Base-by-base conservation (phyloP, 1,284 basidiomycete genomes). In the Moniliella sp. region DNA sequence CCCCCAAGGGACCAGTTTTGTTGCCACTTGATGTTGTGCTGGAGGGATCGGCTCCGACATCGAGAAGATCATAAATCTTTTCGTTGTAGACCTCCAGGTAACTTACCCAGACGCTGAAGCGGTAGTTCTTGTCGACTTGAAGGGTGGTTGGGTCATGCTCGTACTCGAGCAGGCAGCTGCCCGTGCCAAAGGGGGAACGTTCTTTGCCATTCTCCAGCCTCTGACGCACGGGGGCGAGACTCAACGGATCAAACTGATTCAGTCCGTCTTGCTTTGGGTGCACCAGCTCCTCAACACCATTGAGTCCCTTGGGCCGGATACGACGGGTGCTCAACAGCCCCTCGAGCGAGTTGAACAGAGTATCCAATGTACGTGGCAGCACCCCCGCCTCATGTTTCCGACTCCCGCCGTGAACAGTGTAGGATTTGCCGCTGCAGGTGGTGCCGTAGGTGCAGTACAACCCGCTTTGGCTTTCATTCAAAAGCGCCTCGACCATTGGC, bases 81-180 rank as follows among this genome's bases (percentile, higher is more conserved):
- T 99, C 91, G 61, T 97, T 97, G 67, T 99, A 99, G 4, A 99
- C 77, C 61, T 99, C 91, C n/a, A 76, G 76, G 48, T 91, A 48
- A 9, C 84, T 88, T 8, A 94, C 68, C 73, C 82, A 97, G 36
- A 94, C 68, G 0, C 80, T 79, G 63, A 91, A 93, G 42, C 86
- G 79, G 48, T 80, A 79, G 59, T 83, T 83, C 16, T 76, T 70
- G 55, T 93, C 83, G 10, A 94, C 71, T 32, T 72, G 71, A 38
- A 93, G 31, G 25, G 43, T 47, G 4, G 50, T 50, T 11, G 26
- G 17, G 28, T 61, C 57, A 18, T 12, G n/a, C 7, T 39, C 33
- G 13, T 31, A 31, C 8, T 12, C 36, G 36, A 12, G 40, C 36
- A 18, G n/a, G n/a, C n/a, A n/a, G n/a, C n/a, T n/a, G n/a, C n/a